A percentile compares a stretch with the other conserved stretches of the same genome.
Evolutionary conservation across 2,329 filamentous ascomycete genomes (phyloP).

Genomic region (Emmonsia crescens): DNA sequence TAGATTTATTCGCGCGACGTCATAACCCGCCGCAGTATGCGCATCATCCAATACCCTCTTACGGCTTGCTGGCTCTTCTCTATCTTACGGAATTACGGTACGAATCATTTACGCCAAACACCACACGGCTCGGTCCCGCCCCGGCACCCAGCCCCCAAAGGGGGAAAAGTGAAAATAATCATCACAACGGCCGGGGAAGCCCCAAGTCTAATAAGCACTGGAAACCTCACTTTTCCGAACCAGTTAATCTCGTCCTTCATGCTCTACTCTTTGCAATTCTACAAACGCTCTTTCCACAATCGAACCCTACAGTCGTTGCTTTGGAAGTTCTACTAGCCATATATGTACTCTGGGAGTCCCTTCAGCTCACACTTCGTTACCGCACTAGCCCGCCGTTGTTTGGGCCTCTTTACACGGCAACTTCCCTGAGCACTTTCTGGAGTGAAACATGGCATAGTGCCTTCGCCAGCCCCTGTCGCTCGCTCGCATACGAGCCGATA

Average conservation of each 20-base stretch:
- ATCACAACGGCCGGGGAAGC: neutral
- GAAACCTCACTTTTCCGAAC: conserved; percentile 26
- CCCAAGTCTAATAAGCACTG: conserved; percentile 5
- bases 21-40: conserved; percentile 25
- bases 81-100: conserved; percentile 33
- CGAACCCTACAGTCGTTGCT: conserved; percentile 25
- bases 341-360: conserved; percentile 32
- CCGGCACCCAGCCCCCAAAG: conserved; percentile 2
- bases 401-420: conserved; percentile 29
- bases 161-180: neutral
- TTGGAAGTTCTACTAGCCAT: conserved; percentile 30
- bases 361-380: conserved; percentile 30
- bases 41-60: conserved; percentile 17
- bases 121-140: conserved; percentile 21
- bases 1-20: conserved; percentile 31
- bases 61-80: conserved; percentile 23
- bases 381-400: conserved; percentile 30
- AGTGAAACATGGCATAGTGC: conserved; percentile 35
- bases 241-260: conserved; percentile 27
- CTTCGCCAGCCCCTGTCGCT: conserved; percentile 31
- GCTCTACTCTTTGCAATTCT: conserved; percentile 23
- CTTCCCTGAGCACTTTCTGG: conserved; percentile 31
- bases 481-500: conserved; percentile 29
- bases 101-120: conserved; percentile 35
- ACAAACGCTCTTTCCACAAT: conserved; percentile 27